A percentile compares a stretch with the other conserved stretches of the same genome.
Conservation (phyloP, 2,329 filamentous ascomycete species). For the Ophiostoma populinum region DNA sequence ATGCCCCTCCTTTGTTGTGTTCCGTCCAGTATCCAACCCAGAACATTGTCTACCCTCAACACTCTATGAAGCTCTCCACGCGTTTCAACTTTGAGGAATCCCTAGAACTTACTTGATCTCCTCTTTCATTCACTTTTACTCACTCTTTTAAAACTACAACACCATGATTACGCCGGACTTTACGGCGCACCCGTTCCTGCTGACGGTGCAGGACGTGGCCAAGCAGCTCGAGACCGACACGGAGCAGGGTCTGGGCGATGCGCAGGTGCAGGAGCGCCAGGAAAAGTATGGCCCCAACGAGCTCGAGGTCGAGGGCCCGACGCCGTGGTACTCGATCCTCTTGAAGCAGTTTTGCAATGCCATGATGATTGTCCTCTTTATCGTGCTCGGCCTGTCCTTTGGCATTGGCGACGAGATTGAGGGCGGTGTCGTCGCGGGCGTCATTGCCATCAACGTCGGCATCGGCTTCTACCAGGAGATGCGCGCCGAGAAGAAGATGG, state of each 20-base stretch:
- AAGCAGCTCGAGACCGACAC: conserved; percentile 43
- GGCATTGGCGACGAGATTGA: conserved; percentile 34
- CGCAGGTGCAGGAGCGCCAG: conserved; percentile 40
- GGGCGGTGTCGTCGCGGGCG: conserved; percentile 18
- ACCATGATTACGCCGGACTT: conserved; percentile 16
- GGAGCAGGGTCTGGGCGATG: conserved; percentile 47
- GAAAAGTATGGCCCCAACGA: conserved; percentile 50
- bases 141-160: neutral
- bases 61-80: conserved; percentile 3
- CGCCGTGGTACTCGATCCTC: conserved; percentile 55
- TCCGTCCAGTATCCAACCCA: neutral
- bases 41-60: neutral
- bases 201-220: conserved; percentile 44
- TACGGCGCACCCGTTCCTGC: conserved; percentile 40
- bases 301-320: conserved; percentile 48
- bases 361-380: conserved; percentile 52
- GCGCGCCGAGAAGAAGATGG: conserved; percentile 49
- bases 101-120: neutral
- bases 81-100: conserved; percentile 3
- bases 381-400: conserved; percentile 59
- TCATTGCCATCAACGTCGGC: conserved; percentile 43
- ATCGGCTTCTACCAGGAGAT: conserved; percentile 52
- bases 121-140: neutral
- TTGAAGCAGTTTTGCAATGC: conserved; percentile 59
- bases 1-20: neutral